phyloP scores from a whole-genome alignment of 2,329 filamentous ascomycete genomes.

The Pestalotiopsis sp. region DNA sequence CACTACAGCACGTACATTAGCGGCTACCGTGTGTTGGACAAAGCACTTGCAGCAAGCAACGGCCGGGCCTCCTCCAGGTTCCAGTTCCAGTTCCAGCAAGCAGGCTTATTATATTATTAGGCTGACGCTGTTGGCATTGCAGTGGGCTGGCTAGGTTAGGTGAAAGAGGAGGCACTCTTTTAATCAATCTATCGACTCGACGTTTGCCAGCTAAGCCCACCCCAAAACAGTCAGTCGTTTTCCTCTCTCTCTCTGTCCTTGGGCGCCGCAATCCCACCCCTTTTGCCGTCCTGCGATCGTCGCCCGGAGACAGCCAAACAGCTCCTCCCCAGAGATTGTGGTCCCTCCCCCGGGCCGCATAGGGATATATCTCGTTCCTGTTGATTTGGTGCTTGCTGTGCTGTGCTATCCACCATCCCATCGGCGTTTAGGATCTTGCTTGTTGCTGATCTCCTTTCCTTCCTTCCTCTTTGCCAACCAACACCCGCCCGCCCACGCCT shows the following conservation, averaged over 20 bases:
- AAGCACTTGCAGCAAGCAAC: neutral
- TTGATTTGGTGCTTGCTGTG: neutral
- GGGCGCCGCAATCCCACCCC: neutral
- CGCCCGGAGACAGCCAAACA: neutral
- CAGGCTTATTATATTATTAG: neutral
- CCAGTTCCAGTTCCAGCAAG: neutral
- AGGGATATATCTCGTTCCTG: neutral
- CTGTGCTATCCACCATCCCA: neutral
- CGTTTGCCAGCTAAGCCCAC: neutral
- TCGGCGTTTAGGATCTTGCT: neutral
- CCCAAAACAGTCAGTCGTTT: neutral
- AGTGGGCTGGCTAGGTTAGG: too few species aligned
- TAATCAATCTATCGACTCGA: neutral
- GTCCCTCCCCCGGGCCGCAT: conserved; percentile 6
- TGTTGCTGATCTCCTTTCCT: neutral
- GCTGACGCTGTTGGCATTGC: too few species aligned
- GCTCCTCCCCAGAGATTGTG: conserved; percentile 3
- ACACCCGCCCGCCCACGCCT: neutral
- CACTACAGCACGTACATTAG: neutral
- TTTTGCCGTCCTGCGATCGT: neutral
- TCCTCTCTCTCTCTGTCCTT: neutral
- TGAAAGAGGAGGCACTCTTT: too few species aligned
- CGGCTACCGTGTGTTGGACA: neutral
- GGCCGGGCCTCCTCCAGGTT: neutral
- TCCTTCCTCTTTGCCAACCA: neutral